Percentiles rank a stretch among this genome's conserved stretches.
phyloP scores from a whole-genome alignment of 169 alveolate species.

The Cryptosporidium viatorum region DNA sequence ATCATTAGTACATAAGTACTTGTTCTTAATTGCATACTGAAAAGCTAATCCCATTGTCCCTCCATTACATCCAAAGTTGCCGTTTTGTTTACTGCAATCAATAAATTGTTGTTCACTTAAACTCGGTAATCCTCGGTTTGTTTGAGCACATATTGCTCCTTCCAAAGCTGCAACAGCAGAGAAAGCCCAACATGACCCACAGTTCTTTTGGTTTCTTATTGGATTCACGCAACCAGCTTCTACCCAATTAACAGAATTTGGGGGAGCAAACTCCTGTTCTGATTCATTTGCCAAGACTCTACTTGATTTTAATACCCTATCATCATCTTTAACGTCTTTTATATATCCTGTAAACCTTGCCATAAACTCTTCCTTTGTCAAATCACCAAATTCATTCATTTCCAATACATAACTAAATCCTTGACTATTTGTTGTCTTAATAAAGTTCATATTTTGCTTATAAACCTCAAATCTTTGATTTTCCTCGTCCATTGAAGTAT shows the following conservation, averaged over 20 bases:
- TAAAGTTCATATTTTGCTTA: slow-evolving; percentile 71
- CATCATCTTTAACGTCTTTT: not conserved
- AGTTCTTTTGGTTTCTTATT: slow-evolving; percentile 76
- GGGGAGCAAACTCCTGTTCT: slow-evolving; percentile 14
- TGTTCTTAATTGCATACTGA: slow-evolving; percentile 79
- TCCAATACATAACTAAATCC: slow-evolving; percentile 75
- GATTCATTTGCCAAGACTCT: not conserved
- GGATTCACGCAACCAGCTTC: slow-evolving; percentile 79
- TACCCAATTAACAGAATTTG: slow-evolving; percentile 78
- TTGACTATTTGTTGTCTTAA: slow-evolving; percentile 70
- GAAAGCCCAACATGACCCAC: slow-evolving; percentile 95
- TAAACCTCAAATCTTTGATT: slow-evolving; percentile 71
- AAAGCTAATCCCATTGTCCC: slow-evolving; percentile 88
- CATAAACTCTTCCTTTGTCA: slow-evolving; percentile 77
- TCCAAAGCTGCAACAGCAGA: slow-evolving; percentile 90
- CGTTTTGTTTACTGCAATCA: slow-evolving; percentile 86
- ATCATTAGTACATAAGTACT: slow-evolving; percentile 80
- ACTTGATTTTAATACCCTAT: not conserved
- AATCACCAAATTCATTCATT: slow-evolving; percentile 79
- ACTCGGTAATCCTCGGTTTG: slow-evolving; percentile 79
- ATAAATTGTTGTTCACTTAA: slow-evolving; percentile 91
- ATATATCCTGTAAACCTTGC: slow-evolving; percentile 70
- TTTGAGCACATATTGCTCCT: slow-evolving; percentile 83
- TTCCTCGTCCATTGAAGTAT: slow-evolving; percentile 66
- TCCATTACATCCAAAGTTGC: slow-evolving; percentile 91